Base-by-base conservation (phyloP, 306 rosid genomes). In the Rosa persica region DNA sequence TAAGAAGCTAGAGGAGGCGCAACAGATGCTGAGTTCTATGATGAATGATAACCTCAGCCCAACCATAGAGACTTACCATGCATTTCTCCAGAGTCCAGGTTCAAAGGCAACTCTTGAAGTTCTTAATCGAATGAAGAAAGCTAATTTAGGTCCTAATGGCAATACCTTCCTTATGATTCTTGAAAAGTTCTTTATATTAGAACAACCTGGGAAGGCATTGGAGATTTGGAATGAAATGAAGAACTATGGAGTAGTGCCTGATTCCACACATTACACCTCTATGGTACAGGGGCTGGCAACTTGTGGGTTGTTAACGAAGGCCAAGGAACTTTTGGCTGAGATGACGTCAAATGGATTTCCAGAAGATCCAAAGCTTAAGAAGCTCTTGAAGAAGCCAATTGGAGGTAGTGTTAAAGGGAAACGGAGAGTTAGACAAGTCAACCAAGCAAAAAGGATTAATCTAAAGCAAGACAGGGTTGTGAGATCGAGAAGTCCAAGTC, bases 61-160 rank as follows among this genome's bases (percentile, higher is more conserved):
- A 75, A 90, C 93, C 43, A 77, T 61, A 15, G 93, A 87, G 80
- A 94, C 97, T 70, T 92, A 87, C 88, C 95, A 94, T 83, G 92
- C 93, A 55, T 89, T 94, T 87, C 87, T 94, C 69, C 87, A 88
- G 85, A 88, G 38, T 70, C 73, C 85, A 61, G 93, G 85, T 75
- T 89, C 86, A 72, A 89, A 84, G 77, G 92, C 86, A 76, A 80
- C 91, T 25, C 73, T 90, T 78, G 93, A 89, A 78, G 81, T 90
- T 78, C 89, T 94, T 47, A 76, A 79, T 71, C 85, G 75, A 71
- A 92, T 94, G 93, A 90, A 81, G 79, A 85, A 68, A 73, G 86
- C 87, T 78, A 87, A 90, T 77, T 78, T 87, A 77, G 89, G 89
- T 75, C 98, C 94, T 77, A 80, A 75, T 71, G 80, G 76, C 54